Base-by-base conservation (phyloP, 73 alveolate genomes). In the Effrenium voratum region DNA sequence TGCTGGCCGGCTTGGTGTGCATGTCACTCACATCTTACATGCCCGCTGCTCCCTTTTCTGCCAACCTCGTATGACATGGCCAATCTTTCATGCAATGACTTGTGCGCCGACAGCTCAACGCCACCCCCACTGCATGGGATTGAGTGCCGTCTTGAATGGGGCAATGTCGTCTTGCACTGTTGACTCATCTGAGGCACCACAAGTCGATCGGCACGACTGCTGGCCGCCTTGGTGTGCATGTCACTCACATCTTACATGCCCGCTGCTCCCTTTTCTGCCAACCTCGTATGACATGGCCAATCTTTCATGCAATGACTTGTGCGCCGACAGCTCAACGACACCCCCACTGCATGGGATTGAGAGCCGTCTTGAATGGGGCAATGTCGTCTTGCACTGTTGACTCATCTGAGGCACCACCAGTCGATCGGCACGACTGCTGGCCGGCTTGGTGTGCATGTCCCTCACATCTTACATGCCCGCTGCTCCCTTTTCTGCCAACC, bases 1-100 rank as follows among this genome's bases (percentile, higher is more conserved):
- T 81, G 91, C 91, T 81, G 91, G 91, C 91, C 91, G n/a, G 91
- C 91, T 81, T 81, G 91, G 47, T 81, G 91, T 81, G 91, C 73
- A 49, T 57, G 72, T 30, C 28, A 30, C 72, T 22, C 72, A 57
- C n/a, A n/a, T n/a, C n/a, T n/a, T n/a, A n/a, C n/a, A n/a, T n/a
- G n/a, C n/a, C n/a, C n/a, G n/a, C n/a, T n/a, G n/a, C n/a, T n/a
- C n/a, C n/a, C n/a, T n/a, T n/a, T n/a, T n/a, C n/a, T n/a, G n/a
- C n/a, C n/a, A n/a, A n/a, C n/a, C n/a, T n/a, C n/a, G n/a, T n/a
- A n/a, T n/a, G n/a, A n/a, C n/a, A n/a, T n/a, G n/a, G n/a, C n/a
- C n/a, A n/a, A n/a, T n/a, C n/a, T n/a, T n/a, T n/a, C n/a, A n/a
- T n/a, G n/a, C n/a, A n/a, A n/a, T n/a, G n/a, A n/a, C n/a, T n/a